phyloP scores from a whole-genome alignment of 257 asterid genomes.

The Mentha longifolia region DNA sequence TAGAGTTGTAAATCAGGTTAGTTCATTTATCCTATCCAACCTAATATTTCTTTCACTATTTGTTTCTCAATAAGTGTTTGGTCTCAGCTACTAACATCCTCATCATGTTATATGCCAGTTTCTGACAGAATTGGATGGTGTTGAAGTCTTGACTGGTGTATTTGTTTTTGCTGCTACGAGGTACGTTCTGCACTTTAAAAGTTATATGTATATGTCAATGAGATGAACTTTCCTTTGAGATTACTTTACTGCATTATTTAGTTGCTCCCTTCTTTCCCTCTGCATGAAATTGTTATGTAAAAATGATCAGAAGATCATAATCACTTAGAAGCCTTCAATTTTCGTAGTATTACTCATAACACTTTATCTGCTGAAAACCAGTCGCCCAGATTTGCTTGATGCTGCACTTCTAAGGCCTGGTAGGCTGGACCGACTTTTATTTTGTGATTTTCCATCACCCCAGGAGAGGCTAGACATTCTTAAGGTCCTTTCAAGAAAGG shows the following conservation, averaged over 20 bases:
- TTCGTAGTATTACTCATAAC: not conserved
- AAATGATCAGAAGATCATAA: not conserved
- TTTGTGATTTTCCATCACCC: constrained; percentile 88
- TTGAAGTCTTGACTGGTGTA: constrained; percentile 95
- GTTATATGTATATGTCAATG: constrained; percentile 7
- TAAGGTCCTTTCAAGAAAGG: constrained; percentile 84
- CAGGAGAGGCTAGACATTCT: constrained; percentile 86
- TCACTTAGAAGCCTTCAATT: constrained; percentile 13
- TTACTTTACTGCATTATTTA: not conserved
- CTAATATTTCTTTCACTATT: constrained; percentile 6
- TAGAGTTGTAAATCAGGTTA: constrained; percentile 91
- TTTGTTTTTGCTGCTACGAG: constrained; percentile 98
- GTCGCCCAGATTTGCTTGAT: constrained; percentile 99
- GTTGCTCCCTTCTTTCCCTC: not conserved
- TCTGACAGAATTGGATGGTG: constrained; percentile 95
- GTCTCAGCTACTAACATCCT: constrained; percentile 34
- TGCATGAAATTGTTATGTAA: not conserved
- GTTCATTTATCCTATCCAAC: constrained; percentile 31
- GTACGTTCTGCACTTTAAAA: constrained; percentile 39
- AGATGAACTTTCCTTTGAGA: constrained; percentile 3
- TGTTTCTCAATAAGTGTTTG: constrained; percentile 18
- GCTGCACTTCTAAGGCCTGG: constrained; percentile 99
- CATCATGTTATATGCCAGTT: constrained; percentile 52
- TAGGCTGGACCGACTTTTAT: constrained; percentile 90
- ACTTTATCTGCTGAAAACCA: constrained; percentile 34